Conservation (phyloP, 768 basidiomycete genomes). For the Mycena vitilis region DNA sequence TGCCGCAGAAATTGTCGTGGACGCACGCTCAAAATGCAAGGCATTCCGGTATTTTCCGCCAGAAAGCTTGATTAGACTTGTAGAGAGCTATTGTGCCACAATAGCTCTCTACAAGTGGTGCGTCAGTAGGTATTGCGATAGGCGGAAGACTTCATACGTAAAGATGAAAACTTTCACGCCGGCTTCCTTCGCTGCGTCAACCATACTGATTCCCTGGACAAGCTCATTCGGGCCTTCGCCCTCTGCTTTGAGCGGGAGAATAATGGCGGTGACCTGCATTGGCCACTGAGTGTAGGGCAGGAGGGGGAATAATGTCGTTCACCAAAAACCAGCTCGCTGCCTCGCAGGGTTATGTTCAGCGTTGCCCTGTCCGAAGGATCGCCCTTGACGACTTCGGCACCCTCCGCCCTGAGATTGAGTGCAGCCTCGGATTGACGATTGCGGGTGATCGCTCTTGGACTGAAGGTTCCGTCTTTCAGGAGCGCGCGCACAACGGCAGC, state of each 20-base stretch:
- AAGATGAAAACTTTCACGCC: background rate
- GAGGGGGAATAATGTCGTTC: background rate
- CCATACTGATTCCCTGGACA: background rate
- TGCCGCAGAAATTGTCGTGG: background rate
- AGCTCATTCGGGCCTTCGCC: background rate
- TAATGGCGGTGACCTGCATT: background rate
- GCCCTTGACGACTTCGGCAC: background rate
- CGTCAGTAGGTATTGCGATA: background rate
- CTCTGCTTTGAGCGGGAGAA: background rate
- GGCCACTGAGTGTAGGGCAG: background rate
- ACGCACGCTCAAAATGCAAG: background rate
- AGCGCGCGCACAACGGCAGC: background rate
- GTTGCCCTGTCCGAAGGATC: background rate
- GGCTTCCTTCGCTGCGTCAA: background rate
- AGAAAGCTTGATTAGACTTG: background rate
- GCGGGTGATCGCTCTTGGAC: background rate
- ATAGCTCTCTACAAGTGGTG: too few species aligned
- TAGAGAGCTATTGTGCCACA: background rate
- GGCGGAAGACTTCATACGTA: slow-evolving; percentile 12
- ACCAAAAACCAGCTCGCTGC: background rate
- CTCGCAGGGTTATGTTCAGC: background rate
- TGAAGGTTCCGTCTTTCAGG: background rate
- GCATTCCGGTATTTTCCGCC: background rate
- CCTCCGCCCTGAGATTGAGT: background rate
- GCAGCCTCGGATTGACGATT: background rate